These are phyloP conservation scores for Actinomortierella wolfii DNA, from an alignment of 371 early-diverging fungal genomes.

Conservation along the genomic window DNA sequence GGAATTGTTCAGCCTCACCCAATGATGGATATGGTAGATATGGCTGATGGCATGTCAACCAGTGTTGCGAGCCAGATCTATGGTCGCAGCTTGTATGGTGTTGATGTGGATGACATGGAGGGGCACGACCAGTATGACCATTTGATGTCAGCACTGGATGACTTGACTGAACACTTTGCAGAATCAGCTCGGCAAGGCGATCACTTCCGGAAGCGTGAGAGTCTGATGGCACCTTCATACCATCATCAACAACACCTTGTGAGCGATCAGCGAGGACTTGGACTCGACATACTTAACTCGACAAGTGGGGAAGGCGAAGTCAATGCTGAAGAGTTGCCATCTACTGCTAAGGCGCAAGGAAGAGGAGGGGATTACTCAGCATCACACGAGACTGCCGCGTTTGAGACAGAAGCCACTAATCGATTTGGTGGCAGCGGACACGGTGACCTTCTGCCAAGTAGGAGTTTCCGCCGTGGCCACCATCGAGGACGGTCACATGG, in stretches of 20 bases:
- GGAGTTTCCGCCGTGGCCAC: slow-evolving; percentile 20
- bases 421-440: no score
- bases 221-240: background rate
- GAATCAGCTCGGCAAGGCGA: slow-evolving; percentile 26
- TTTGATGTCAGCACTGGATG: slow-evolving; percentile 36
- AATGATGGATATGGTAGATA: slow-evolving; percentile 25
- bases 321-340: no score
- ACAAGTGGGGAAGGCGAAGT: no score
- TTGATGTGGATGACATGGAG: slow-evolving; percentile 9
- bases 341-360: no score
- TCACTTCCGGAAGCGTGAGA: slow-evolving; percentile 34
- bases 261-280: no score
- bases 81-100: background rate
- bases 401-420: no score
- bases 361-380: no score
- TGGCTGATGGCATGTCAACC: slow-evolving; percentile 16
- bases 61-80: no score
- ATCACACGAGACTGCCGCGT: no score
- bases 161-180: slow-evolving; percentile 46
- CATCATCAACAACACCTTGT: no score
- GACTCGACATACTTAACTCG: no score
- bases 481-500: slow-evolving; percentile 39
- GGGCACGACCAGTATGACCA: slow-evolving; percentile 42
- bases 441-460: no score
- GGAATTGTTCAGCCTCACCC: slow-evolving; percentile 7